Percentiles rank a stretch among this genome's conserved stretches.
phyloP scores from a whole-genome alignment of 345 rosid species.

The Syzygium grande region DNA sequence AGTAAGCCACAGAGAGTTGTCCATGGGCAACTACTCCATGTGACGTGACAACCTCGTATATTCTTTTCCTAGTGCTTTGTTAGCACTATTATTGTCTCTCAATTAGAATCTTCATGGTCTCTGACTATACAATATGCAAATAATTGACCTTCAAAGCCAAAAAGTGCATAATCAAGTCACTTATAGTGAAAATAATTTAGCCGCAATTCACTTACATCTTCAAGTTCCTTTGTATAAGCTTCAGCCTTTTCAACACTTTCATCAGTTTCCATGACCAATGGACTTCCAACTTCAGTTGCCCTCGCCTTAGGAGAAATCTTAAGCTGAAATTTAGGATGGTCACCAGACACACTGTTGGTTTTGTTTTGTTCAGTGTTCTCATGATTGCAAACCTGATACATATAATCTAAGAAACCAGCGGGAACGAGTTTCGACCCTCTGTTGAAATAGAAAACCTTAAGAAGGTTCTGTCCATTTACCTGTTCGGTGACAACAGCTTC shows the following conservation, averaged over 20 bases:
- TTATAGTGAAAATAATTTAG: not conserved
- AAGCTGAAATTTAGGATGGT: conserved; percentile 13
- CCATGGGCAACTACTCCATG: not conserved
- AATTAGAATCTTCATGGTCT: not conserved
- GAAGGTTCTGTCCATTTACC: conserved; percentile 21
- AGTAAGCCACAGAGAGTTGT: not conserved
- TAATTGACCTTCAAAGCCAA: not conserved
- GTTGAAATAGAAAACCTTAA: not conserved
- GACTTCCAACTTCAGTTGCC: conserved; percentile 29
- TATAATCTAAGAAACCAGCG: not conserved
- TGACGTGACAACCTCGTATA: not conserved
- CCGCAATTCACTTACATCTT: conserved; percentile 41
- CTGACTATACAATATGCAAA: not conserved
- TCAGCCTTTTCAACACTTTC: conserved; percentile 66
- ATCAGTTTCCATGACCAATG: conserved; percentile 29
- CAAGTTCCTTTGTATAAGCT: conserved; percentile 74
- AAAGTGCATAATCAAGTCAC: not conserved
- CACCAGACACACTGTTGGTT: conserved; percentile 9
- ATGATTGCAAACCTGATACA: conserved; percentile 17
- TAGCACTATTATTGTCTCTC: not conserved
- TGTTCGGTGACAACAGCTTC: conserved; percentile 24
- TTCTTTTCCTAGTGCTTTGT: not conserved
- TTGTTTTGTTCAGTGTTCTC: conserved; percentile 14
- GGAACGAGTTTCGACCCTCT: not conserved
- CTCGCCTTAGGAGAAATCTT: conserved; percentile 22